Conservation (phyloP, 2,329 filamentous ascomycete genomes). For the Claviceps capensis region DNA sequence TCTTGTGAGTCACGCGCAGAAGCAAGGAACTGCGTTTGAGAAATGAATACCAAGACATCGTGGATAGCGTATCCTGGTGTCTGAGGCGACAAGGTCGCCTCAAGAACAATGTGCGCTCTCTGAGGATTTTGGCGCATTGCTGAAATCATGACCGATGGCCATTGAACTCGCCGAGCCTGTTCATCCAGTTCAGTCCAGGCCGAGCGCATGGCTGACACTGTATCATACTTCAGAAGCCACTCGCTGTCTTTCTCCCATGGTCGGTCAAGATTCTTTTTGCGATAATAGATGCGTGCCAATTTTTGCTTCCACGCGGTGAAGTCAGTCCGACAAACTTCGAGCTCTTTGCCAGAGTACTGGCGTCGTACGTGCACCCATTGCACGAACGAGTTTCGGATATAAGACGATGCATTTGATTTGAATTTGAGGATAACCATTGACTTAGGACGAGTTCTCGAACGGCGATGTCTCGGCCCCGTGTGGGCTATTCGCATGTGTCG, state of each 20-base stretch:
- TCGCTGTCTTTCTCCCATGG: conserved; percentile 15
- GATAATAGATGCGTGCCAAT: conserved; percentile 9
- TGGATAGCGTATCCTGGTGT: conserved; percentile 24
- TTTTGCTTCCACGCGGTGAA: conserved; percentile 20
- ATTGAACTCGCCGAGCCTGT: conserved; percentile 14
- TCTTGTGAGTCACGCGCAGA: conserved; percentile 10
- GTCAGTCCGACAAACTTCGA: conserved; percentile 9
- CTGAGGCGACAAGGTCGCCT: conserved; percentile 22
- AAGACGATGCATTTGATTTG: background rate
- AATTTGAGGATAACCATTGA: background rate
- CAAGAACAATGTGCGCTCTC: conserved; percentile 19
- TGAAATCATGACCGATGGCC: conserved; percentile 23
- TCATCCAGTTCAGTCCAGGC: conserved; percentile 19
- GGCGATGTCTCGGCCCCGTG: background rate
- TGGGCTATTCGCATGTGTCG: no score
- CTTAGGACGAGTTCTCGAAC: background rate
- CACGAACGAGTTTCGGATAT: conserved; percentile 5
- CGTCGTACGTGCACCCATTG: conserved; percentile 22
- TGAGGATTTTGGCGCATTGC: conserved; percentile 20
- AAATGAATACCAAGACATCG: conserved; percentile 22
- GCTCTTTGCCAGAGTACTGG: conserved; percentile 12
- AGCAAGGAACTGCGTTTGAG: conserved; percentile 10
- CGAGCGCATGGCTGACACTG: conserved; percentile 17
- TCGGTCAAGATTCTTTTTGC: conserved; percentile 7
- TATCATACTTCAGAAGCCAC: conserved; percentile 18